Conservation (phyloP, 345 rosid species). For the Erucastrum elatum region DNA sequence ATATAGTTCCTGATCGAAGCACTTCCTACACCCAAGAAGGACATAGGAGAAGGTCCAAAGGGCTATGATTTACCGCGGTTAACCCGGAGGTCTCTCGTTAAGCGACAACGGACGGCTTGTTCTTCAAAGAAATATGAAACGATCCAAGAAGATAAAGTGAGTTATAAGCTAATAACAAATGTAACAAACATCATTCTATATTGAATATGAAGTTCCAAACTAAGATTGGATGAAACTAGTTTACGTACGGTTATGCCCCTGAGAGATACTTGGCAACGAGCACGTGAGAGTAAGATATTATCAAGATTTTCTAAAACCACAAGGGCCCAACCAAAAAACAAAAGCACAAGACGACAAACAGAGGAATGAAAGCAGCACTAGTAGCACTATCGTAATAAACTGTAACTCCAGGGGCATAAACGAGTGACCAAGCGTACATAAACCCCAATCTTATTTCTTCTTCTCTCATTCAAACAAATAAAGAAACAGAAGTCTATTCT, state of each 20-base stretch:
- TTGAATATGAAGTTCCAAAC: background rate
- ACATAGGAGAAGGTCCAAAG: too few relatives aligned
- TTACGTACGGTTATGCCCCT: background rate
- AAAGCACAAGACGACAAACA: constrained; percentile 24
- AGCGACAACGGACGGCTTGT: too few relatives aligned
- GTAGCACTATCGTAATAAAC: constrained; percentile 46
- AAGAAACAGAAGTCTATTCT: background rate
- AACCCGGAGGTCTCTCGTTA: too few relatives aligned
- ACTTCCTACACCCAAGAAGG: too few relatives aligned
- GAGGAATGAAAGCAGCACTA: constrained; percentile 14
- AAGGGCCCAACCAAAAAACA: background rate
- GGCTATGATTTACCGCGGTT: too few relatives aligned
- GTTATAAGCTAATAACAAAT: background rate
- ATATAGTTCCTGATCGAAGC: too few relatives aligned
- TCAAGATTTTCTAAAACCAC: background rate
- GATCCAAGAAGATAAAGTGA: background rate
- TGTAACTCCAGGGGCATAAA: constrained; percentile 33
- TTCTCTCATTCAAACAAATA: background rate
- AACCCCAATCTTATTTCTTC: constrained; percentile 24
- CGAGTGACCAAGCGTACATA: constrained; percentile 43
- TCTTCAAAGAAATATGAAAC: background rate
- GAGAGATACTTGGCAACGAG: constrained; percentile 17
- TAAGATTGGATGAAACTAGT: background rate
- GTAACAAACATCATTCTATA: background rate
- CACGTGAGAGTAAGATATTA: constrained; percentile 30